phyloP scores from a whole-genome alignment of 2,329 filamentous ascomycete species.

The Macrophomina tecta region DNA sequence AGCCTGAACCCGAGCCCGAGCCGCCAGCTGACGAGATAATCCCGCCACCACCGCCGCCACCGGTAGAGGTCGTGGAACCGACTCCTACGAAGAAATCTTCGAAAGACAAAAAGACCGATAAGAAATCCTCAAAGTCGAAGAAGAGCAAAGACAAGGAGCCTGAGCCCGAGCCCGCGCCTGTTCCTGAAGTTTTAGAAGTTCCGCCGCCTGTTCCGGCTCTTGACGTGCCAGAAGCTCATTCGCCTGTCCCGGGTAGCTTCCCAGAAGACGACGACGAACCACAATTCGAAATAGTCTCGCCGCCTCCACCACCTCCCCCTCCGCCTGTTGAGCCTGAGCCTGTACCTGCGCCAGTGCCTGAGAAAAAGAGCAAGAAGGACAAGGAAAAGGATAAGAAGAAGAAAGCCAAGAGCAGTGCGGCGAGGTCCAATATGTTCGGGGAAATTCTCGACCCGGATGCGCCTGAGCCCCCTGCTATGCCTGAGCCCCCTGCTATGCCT shows the following conservation, averaged over 20 bases:
- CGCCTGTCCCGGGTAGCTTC: slow-evolving; percentile 55
- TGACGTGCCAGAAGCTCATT: slow-evolving; percentile 36
- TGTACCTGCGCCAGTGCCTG: slow-evolving; percentile 30
- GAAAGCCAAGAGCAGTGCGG: slow-evolving; percentile 43
- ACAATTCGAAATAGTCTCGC: slow-evolving; percentile 8
- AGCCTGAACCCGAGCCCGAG: slow-evolving; percentile 20
- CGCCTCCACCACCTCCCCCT: slow-evolving; percentile 30
- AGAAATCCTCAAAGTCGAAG: slow-evolving; percentile 29
- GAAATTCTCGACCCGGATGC: neutral
- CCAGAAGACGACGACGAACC: slow-evolving; percentile 53
- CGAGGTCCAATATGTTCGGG: slow-evolving; percentile 40
- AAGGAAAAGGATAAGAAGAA: slow-evolving; percentile 40
- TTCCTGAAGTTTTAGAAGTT: neutral
- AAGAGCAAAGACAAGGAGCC: slow-evolving; percentile 27
- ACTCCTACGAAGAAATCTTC: slow-evolving; percentile 23
- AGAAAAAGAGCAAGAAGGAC: slow-evolving; percentile 23
- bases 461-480: slow-evolving; percentile 2
- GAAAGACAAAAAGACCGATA: slow-evolving; percentile 30
- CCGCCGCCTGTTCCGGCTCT: slow-evolving; percentile 26
- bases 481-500: slow-evolving; percentile 28
- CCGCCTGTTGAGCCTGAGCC: slow-evolving; percentile 25
- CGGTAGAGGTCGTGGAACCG: slow-evolving; percentile 14
- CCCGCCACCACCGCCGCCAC: slow-evolving; percentile 14
- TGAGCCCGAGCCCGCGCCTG: neutral
- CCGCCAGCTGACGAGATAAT: slow-evolving; percentile 2